These are phyloP conservation scores for Ophiorrhiza pumila DNA, from an alignment of 257 asterid genomes.

Conservation along the genomic window DNA sequence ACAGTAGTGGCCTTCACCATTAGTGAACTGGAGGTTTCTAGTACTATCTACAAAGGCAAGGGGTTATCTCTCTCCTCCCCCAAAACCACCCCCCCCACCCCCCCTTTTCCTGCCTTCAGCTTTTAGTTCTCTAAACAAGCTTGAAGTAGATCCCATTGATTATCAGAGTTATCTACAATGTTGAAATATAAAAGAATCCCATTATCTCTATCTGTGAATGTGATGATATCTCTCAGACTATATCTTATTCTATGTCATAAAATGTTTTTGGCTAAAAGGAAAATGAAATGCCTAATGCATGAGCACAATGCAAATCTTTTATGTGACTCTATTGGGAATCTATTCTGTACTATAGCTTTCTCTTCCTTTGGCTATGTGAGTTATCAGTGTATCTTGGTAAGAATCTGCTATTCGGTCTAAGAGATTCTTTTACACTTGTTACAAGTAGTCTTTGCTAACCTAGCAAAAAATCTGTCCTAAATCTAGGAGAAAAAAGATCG, in stretches of 20 bases:
- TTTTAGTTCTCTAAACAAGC: neutral
- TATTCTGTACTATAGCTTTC: too few species aligned
- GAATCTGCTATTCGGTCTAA: too few species aligned
- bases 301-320: neutral
- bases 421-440: too few species aligned
- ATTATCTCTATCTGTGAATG: neutral
- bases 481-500: too few species aligned
- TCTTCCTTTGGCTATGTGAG: too few species aligned
- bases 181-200: neutral
- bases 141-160: neutral
- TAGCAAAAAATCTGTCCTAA: too few species aligned
- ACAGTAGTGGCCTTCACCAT: neutral
- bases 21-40: neutral
- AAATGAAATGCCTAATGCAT: neutral
- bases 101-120: neutral
- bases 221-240: neutral
- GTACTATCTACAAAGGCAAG: neutral
- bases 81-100: too few species aligned
- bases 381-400: too few species aligned
- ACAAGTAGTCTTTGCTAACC: too few species aligned
- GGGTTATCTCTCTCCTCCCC: neutral
- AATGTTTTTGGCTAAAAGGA: neutral
- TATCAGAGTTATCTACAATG: neutral
- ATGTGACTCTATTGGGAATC: neutral
- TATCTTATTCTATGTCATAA: neutral